phyloP scores from a whole-genome alignment of 352 stramenopile species.

The Albugo candida region DNA sequence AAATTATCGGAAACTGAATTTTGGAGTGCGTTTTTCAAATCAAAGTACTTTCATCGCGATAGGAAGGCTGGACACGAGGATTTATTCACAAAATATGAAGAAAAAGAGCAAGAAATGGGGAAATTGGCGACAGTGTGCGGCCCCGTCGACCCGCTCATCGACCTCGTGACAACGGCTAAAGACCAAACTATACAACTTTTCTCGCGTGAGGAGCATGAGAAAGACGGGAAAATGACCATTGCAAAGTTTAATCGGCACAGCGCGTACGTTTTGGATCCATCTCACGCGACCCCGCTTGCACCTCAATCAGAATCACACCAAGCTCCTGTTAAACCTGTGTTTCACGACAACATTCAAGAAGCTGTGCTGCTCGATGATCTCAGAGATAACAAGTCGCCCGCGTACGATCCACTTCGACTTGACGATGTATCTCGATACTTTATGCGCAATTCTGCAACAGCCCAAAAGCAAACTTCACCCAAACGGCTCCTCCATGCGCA shows the following conservation, averaged over 20 bases:
- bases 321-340: conserved; percentile 4
- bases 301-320: conserved; percentile 17
- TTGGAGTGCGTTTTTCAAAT: conserved; percentile 77
- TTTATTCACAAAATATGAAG: conserved; percentile 72
- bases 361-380: conserved; percentile 60
- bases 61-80: conserved; percentile 63
- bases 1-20: conserved; percentile 82
- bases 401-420: conserved; percentile 62
- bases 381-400: conserved; percentile 17
- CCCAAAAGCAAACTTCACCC: not conserved
- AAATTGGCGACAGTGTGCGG: conserved; percentile 22
- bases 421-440: conserved; percentile 75
- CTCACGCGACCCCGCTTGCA: conserved; percentile 18
- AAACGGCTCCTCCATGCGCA: conserved; percentile 11
- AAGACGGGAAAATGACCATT: conserved; percentile 48
- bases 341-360: conserved; percentile 34
- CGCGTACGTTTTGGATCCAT: conserved; percentile 60
- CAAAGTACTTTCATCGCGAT: conserved; percentile 78
- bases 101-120: conserved; percentile 43
- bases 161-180: conserved; percentile 51
- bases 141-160: conserved; percentile 55
- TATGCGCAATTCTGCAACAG: conserved; percentile 13
- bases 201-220: conserved; percentile 9
- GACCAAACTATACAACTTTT: conserved; percentile 22
- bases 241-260: conserved; percentile 76